These are phyloP conservation scores for Entrophospora sp. DNA, from an alignment of 192 early-diverging fungal species.

Conservation along the genomic window DNA sequence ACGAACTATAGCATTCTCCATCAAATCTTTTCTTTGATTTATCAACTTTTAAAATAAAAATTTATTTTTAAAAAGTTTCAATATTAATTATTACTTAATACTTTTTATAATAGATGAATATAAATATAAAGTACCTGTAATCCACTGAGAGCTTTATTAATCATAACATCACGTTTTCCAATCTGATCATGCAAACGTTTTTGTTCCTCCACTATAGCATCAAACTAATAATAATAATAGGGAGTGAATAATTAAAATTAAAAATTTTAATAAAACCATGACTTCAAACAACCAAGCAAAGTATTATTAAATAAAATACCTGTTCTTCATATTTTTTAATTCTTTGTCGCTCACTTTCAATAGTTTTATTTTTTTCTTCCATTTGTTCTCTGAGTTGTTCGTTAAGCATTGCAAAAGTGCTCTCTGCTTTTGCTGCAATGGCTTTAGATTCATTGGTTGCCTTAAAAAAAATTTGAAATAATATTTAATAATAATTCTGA, in stretches of 20 bases:
- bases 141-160: background rate
- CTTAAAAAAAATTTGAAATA: background rate
- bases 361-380: conserved; percentile 26
- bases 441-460: background rate
- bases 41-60: background rate
- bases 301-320: background rate
- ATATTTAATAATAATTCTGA: too few relatives aligned
- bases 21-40: conserved; percentile 16
- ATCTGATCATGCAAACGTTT: conserved; percentile 11
- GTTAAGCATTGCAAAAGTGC: conserved; percentile 27
- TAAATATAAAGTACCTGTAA: background rate
- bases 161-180: conserved; percentile 3
- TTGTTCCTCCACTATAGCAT: conserved; percentile 9
- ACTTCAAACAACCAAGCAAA: background rate
- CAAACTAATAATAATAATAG: background rate
- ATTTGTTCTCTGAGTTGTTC: conserved; percentile 28
- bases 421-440: conserved; percentile 18
- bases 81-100: too few relatives aligned
- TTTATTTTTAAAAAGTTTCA: background rate
- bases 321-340: conserved; percentile 15
- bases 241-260: too few relatives aligned
- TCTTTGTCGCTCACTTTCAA: conserved; percentile 26
- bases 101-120: too few relatives aligned
- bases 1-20: conserved; percentile 7
- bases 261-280: background rate